Percentiles rank a stretch among this genome's conserved stretches.
phyloP scores from a whole-genome alignment of 176 grass and related monocot genomes.

The Triticum urartu region DNA sequence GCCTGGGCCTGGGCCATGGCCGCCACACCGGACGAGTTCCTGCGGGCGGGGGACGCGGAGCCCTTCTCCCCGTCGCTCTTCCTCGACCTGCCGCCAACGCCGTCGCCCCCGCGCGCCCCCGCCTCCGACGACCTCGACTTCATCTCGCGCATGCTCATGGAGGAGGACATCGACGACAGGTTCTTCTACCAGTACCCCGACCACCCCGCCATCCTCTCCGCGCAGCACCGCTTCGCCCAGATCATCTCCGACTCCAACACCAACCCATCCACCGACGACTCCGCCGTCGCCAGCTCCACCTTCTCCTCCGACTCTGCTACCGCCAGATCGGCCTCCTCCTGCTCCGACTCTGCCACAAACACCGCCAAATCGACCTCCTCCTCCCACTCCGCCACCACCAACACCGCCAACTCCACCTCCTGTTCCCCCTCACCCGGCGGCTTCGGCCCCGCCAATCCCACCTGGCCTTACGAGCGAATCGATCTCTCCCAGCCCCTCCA shows the following conservation, averaged over 20 bases:
- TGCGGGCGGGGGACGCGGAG: constrained; percentile 20
- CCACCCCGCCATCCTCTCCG: constrained; percentile 43
- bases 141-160: constrained; percentile 76
- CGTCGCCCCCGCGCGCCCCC: background rate
- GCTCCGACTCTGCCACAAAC: background rate
- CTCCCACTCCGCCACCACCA: background rate
- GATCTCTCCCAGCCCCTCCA: constrained; percentile 41
- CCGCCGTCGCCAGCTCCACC: background rate
- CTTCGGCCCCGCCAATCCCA: background rate
- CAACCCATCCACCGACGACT: background rate
- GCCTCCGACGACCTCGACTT: constrained; percentile 59
- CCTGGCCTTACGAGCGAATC: constrained; percentile 34
- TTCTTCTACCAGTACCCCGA: constrained; percentile 58
- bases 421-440: background rate
- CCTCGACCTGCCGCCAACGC: constrained; percentile 47
- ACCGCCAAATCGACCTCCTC: constrained; percentile 17
- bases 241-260: constrained; percentile 43
- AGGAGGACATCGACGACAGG: constrained; percentile 69
- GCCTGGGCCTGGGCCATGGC: constrained; percentile 20
- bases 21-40: constrained; percentile 30
- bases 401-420: background rate
- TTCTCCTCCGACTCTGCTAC: background rate
- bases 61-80: constrained; percentile 46
- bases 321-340: background rate
- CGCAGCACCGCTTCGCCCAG: constrained; percentile 43